These are phyloP conservation scores for Talaromyces nanjingensis DNA, from an alignment of 495 filamentous ascomycete genomes.

Conservation along the genomic window DNA sequence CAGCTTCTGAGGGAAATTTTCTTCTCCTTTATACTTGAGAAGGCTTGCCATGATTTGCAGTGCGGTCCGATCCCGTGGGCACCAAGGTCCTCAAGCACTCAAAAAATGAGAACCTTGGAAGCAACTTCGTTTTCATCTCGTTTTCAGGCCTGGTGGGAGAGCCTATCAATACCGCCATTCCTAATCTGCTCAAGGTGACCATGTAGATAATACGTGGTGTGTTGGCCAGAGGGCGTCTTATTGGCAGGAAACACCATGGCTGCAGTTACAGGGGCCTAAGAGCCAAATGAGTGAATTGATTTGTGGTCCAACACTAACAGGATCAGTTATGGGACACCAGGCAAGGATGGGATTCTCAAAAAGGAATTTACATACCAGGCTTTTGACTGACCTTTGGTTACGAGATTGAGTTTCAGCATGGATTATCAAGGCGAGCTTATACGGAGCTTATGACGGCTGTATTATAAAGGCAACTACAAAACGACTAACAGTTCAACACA, in stretches of 20 bases:
- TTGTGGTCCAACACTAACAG: neutral
- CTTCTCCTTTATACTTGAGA: neutral
- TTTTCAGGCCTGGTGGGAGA: neutral
- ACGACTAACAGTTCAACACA: neutral
- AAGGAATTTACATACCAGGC: neutral
- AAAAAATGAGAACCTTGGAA: neutral
- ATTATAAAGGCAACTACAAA: neutral
- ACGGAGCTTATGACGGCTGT: neutral
- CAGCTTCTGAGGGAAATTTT: neutral
- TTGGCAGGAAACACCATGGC: slow-evolving; percentile 39
- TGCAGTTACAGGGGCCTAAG: slow-evolving; percentile 18
- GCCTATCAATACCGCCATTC: neutral
- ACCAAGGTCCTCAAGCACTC: slow-evolving; percentile 2
- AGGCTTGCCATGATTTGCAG: neutral
- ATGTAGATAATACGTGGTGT: slow-evolving; percentile 12
- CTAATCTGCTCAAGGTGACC: neutral
- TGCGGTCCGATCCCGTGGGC: neutral
- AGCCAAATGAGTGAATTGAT: neutral
- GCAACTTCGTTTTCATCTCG: neutral
- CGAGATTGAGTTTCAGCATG: neutral
- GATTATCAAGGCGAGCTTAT: neutral
- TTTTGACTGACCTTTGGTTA: neutral
- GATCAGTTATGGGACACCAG: neutral
- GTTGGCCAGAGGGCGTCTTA: slow-evolving; percentile 33
- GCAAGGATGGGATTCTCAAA: neutral